These are phyloP conservation scores for Quercus bicolor DNA, from an alignment of 306 rosid species.

Conservation along the genomic window DNA sequence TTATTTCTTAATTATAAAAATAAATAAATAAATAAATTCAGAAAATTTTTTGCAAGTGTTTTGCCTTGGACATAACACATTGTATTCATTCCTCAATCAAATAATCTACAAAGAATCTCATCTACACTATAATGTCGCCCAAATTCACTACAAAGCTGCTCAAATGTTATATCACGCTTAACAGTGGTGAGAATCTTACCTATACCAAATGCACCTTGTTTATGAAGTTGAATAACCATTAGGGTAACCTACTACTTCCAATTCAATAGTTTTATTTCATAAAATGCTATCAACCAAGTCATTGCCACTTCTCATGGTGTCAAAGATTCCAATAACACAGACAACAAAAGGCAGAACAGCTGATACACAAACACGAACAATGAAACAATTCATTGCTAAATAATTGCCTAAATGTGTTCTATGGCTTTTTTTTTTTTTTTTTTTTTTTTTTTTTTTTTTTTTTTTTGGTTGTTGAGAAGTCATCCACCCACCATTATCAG, in stretches of 20 bases:
- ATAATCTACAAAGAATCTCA: background rate
- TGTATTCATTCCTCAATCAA: background rate
- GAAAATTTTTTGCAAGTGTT: too few species aligned
- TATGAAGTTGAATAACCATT: background rate
- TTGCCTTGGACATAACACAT: background rate
- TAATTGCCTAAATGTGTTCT: background rate
- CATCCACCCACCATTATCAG: too few species aligned
- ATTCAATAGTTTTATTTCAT: background rate
- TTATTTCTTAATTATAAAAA: too few species aligned
- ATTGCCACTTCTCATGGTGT: background rate
- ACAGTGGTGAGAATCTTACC: background rate
- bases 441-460: background rate
- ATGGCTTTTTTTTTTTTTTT: too few species aligned
- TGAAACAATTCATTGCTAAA: background rate
- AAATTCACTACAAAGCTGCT: background rate
- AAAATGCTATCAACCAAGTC: background rate
- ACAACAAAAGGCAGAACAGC: background rate
- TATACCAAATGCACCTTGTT: background rate
- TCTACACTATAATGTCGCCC: background rate
- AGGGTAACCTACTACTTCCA: background rate
- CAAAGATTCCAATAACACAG: background rate
- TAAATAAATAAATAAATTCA: too few species aligned
- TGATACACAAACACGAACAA: background rate
- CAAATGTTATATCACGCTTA: background rate
- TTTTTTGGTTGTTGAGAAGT: background rate